Percentiles rank a stretch among this genome's conserved stretches.
These are phyloP conservation scores for Diaporthe caulivora DNA, from an alignment of 2,329 filamentous ascomycete species.

Conservation along the genomic window DNA sequence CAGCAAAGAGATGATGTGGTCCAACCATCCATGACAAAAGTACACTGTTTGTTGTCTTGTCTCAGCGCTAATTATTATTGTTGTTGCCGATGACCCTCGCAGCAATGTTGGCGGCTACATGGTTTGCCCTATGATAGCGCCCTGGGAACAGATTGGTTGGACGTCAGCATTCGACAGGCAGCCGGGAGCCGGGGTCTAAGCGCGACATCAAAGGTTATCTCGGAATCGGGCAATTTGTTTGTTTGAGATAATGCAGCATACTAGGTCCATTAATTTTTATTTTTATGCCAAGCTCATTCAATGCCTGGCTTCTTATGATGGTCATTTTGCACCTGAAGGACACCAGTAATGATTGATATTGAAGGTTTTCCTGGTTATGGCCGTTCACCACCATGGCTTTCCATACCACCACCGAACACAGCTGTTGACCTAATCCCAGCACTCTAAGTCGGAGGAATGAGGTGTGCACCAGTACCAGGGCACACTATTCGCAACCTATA, in stretches of 20 bases:
- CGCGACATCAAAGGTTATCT: not conserved
- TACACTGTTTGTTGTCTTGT: not conserved
- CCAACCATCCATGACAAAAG: not conserved
- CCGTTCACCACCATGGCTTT: no score
- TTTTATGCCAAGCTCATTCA: no score
- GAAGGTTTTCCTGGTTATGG: not conserved
- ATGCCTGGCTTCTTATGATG: not conserved
- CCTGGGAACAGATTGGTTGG: conserved; percentile 16
- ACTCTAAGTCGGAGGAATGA: not conserved
- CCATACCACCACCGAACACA: not conserved
- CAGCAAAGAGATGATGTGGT: not conserved
- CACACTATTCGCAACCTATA: no score
- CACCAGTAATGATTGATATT: not conserved
- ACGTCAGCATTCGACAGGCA: not conserved
- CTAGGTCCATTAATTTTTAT: not conserved
- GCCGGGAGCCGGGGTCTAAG: not conserved
- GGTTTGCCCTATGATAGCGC: not conserved
- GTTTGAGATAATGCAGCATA: conserved; percentile 1
- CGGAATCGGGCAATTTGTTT: not conserved
- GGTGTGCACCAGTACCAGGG: not conserved
- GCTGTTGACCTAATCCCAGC: not conserved
- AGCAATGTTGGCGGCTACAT: not conserved
- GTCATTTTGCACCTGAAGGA: not conserved
- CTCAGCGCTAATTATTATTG: not conserved
- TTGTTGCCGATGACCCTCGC: not conserved